These are phyloP conservation scores for Aurifilum marmelostoma DNA, from an alignment of 2,329 filamentous ascomycete species.

Conservation along the genomic window DNA sequence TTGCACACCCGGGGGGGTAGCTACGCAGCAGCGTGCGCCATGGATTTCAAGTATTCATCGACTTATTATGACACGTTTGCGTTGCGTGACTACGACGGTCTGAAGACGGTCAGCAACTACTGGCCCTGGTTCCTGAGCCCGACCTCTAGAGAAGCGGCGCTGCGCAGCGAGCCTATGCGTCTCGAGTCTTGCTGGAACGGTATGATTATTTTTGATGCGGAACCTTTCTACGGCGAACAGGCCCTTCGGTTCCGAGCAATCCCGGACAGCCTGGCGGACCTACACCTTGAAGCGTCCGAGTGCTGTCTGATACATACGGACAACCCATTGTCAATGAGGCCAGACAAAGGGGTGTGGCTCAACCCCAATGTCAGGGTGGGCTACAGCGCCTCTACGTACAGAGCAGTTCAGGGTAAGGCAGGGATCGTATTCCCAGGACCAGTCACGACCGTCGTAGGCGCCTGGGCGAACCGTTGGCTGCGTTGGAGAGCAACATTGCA, in stretches of 20 bases:
- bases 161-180: slow-evolving; percentile 54
- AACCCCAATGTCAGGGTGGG: slow-evolving; percentile 72
- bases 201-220: slow-evolving; percentile 51
- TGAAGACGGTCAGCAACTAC: slow-evolving; percentile 53
- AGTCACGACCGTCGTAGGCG: slow-evolving; percentile 52
- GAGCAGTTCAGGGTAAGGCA: slow-evolving; percentile 49
- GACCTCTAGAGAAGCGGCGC: slow-evolving; percentile 49
- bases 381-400: slow-evolving; percentile 60
- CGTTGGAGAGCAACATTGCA: slow-evolving; percentile 49
- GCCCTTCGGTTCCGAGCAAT: slow-evolving; percentile 65
- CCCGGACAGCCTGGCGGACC: slow-evolving; percentile 60
- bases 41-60: slow-evolving; percentile 60
- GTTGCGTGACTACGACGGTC: slow-evolving; percentile 56
- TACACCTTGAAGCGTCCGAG: slow-evolving; percentile 75
- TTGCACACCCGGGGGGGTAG: slow-evolving; percentile 57
- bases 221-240: slow-evolving; percentile 49
- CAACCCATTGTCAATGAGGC: slow-evolving; percentile 57
- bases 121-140: slow-evolving; percentile 63
- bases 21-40: slow-evolving; percentile 63
- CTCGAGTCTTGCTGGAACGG: slow-evolving; percentile 74
- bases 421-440: slow-evolving; percentile 50
- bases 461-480: slow-evolving; percentile 61
- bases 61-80: slow-evolving; percentile 66
- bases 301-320: slow-evolving; percentile 79
- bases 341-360: slow-evolving; percentile 61